These are phyloP conservation scores for Ceratocystis variospora DNA, from an alignment of 2,329 filamentous ascomycete species.

Conservation along the genomic window DNA sequence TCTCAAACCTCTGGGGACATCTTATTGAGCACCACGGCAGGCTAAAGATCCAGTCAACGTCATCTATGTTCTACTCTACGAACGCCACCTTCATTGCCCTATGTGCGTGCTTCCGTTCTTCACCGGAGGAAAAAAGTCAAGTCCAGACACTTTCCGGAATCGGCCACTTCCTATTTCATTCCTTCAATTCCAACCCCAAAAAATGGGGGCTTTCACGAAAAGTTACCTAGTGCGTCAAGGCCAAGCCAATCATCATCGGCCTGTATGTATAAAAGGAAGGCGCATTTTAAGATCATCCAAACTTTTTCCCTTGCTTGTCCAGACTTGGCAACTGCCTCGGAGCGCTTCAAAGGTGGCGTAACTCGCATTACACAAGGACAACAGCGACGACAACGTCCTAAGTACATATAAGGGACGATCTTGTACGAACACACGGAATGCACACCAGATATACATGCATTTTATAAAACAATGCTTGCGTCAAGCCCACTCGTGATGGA, in stretches of 20 bases:
- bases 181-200: neutral
- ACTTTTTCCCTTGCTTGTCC: neutral
- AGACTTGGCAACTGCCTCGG: neutral
- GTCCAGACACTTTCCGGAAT: neutral
- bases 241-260: neutral
- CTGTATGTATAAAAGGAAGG: neutral
- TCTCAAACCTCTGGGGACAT: too few relatives aligned
- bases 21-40: neutral
- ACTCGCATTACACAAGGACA: constrained; percentile 2
- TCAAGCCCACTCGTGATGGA: neutral
- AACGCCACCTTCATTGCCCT: neutral
- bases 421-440: too few relatives aligned
- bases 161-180: neutral
- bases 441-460: neutral
- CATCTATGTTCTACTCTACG: neutral
- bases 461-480: neutral
- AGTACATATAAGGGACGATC: too few relatives aligned
- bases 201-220: neutral
- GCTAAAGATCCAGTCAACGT: neutral
- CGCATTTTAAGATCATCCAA: neutral
- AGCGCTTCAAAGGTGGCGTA: neutral
- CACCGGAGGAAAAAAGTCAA: neutral
- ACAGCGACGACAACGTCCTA: too few relatives aligned
- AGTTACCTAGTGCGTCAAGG: neutral
- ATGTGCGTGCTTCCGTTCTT: neutral